Base-by-base conservation (phyloP, 2,329 filamentous ascomycete species). In the Aspergillus japonicus region DNA sequence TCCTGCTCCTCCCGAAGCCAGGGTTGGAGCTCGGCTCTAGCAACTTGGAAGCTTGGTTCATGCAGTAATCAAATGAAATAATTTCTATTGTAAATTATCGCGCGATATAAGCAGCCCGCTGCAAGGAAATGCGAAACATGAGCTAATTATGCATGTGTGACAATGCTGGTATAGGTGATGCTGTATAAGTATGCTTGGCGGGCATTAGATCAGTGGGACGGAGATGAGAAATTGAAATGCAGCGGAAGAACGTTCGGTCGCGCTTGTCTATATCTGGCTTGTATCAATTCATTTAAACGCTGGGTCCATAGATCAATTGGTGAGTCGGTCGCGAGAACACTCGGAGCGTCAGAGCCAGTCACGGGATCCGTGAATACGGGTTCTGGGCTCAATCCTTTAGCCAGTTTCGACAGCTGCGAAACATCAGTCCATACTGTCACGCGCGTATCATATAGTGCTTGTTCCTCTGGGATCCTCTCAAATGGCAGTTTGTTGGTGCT, bases 401-500 rank as follows among this genome's bases (percentile, higher is more conserved):
- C 57, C 11, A 51, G 49, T 2, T 35, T 21, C 1, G 54, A 60
- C 5, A 69, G 8, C 2, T 50, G 33, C 1, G 62, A n/a, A 1
- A 64, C n/a, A 6, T 58, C 42, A 4, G 50, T 53, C 16, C 59
- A 33, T 14, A 54, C 50, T 6, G 11, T 63, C 11, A 71, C n/a
- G 12, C 62, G 48, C 12, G 71, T 29, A 54, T 66, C 47, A 52
- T 73, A 65, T 16, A 71, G n/a, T n/a, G 66, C 64, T 33, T 48
- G 55, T 3, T 58, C 69, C 4, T 70, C 60, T 1, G 69, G 65
- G 5, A 72, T 70, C 7, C 49, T 67, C 52, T 75, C 73, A 29
- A 75, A 60, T 3, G 73, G 73, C 12, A 75, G n/a, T 31, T 67
- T 67, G 57, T 56, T 64, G 2, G 64, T 69, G 5, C 60, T 58